Evolutionary conservation across 306 rosid genomes (phyloP).

Genomic region (Styphnolobium japonicum): DNA sequence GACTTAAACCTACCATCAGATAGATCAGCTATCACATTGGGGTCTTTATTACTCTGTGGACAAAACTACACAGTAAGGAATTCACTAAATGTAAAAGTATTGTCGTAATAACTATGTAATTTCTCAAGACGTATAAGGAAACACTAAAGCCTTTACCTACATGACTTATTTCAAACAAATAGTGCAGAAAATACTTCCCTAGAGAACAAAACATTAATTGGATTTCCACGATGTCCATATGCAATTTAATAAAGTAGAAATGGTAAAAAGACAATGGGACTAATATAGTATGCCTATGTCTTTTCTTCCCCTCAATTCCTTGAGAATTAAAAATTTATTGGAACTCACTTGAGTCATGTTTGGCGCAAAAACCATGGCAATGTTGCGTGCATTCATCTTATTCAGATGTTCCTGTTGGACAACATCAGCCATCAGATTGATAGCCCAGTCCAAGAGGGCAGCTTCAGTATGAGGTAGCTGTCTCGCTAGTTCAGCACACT

Average conservation of each 20-base stretch:
- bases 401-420: slow-evolving; percentile 62
- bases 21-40: not conserved
- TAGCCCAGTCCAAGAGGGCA: slow-evolving; percentile 70
- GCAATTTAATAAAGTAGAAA: not conserved
- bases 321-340: not conserved
- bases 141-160: not conserved
- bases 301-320: not conserved
- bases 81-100: not conserved
- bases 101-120: not conserved
- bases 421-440: slow-evolving; percentile 88
- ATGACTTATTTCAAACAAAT: not conserved
- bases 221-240: not conserved
- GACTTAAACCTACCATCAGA: not conserved
- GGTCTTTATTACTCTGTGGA: not conserved
- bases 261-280: not conserved
- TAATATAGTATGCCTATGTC: not conserved
- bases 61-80: not conserved
- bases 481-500: slow-evolving; percentile 56
- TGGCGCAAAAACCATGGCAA: slow-evolving; percentile 87
- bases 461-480: slow-evolving; percentile 61
- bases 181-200: not conserved
- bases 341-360: slow-evolving; percentile 76
- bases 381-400: slow-evolving; percentile 76
- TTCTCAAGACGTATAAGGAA: not conserved
- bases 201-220: not conserved